phyloP scores from a whole-genome alignment of 495 filamentous ascomycete species.

The Amorphotheca resinae region DNA sequence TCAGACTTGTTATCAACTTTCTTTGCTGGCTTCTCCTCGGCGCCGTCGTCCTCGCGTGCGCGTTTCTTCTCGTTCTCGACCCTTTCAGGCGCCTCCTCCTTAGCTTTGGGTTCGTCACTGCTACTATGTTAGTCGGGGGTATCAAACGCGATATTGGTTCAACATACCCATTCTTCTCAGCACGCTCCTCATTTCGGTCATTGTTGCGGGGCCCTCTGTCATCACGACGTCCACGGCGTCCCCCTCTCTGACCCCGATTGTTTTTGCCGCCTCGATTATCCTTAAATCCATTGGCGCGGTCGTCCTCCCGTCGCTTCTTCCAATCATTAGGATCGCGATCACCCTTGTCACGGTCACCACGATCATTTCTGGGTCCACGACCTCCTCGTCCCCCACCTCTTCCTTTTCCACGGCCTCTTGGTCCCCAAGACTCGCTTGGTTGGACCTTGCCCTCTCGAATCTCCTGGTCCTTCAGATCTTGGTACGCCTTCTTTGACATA shows the following conservation, averaged over 20 bases:
- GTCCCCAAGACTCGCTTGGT: slow-evolving; percentile 26
- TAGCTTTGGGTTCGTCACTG: slow-evolving; percentile 24
- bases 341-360: slow-evolving; percentile 12
- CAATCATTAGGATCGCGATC: slow-evolving; percentile 46
- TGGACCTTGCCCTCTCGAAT: slow-evolving; percentile 62
- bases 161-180: slow-evolving; percentile 21
- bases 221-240: slow-evolving; percentile 25
- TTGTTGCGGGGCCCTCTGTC: slow-evolving; percentile 21
- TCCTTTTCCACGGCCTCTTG: slow-evolving; percentile 3
- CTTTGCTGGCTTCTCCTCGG: slow-evolving; percentile 27
- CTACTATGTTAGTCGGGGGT: slow-evolving; percentile 14
- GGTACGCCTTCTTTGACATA: slow-evolving; percentile 81
- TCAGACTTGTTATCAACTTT: slow-evolving; percentile 36
- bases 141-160: background rate
- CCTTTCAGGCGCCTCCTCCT: slow-evolving; percentile 19
- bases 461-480: slow-evolving; percentile 59
- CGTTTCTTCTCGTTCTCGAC: slow-evolving; percentile 20
- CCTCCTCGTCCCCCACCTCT: slow-evolving; percentile 22
- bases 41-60: slow-evolving; percentile 16
- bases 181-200: slow-evolving; percentile 21
- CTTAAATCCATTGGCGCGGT: slow-evolving; percentile 49
- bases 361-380: slow-evolving; percentile 20
- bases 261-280: slow-evolving; percentile 27
- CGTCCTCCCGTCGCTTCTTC: slow-evolving; percentile 53
- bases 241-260: slow-evolving; percentile 20